Conservation (phyloP, 495 filamentous ascomycete genomes). For the Cryomyces minteri region DNA sequence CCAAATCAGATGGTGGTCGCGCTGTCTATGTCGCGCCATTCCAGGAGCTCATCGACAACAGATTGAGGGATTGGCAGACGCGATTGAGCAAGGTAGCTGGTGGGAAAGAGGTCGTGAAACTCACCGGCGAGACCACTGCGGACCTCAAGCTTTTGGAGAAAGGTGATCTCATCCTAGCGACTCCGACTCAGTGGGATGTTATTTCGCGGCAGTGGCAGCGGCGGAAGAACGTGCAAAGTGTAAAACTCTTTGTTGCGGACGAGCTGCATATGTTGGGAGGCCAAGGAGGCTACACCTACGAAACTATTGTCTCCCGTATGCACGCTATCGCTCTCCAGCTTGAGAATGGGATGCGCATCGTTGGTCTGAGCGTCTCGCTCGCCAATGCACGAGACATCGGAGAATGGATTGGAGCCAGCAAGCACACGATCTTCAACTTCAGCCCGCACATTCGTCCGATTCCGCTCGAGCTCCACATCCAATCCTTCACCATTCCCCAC, state of each 20-base stretch:
- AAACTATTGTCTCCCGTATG: constrained; percentile 93
- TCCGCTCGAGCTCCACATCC: constrained; percentile 83
- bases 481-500: constrained; percentile 89
- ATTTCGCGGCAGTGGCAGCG: constrained; percentile 91
- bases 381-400: constrained; percentile 87
- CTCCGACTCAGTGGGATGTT: constrained; percentile 87
- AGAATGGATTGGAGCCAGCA: constrained; percentile 98
- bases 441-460: constrained; percentile 76
- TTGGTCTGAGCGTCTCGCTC: constrained; percentile 82
- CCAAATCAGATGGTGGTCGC: constrained; percentile 44
- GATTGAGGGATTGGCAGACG: constrained; percentile 65
- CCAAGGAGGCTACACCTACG: constrained; percentile 75
- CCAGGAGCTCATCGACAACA: constrained; percentile 77
- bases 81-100: constrained; percentile 54
- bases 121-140: constrained; percentile 81
- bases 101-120: constrained; percentile 83
- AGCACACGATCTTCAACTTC: constrained; percentile 98
- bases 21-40: constrained; percentile 93
- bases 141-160: constrained; percentile 79
- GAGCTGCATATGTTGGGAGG: constrained; percentile 92
- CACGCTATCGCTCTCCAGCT: constrained; percentile 85
- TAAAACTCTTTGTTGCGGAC: constrained; percentile 87
- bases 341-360: constrained; percentile 65
- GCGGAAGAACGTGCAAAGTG: constrained; percentile 80
- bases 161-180: constrained; percentile 84